Percentiles rank a stretch among this genome's conserved stretches.
phyloP scores from a whole-genome alignment of 495 filamentous ascomycete species.

The Acidiella bohemica region DNA sequence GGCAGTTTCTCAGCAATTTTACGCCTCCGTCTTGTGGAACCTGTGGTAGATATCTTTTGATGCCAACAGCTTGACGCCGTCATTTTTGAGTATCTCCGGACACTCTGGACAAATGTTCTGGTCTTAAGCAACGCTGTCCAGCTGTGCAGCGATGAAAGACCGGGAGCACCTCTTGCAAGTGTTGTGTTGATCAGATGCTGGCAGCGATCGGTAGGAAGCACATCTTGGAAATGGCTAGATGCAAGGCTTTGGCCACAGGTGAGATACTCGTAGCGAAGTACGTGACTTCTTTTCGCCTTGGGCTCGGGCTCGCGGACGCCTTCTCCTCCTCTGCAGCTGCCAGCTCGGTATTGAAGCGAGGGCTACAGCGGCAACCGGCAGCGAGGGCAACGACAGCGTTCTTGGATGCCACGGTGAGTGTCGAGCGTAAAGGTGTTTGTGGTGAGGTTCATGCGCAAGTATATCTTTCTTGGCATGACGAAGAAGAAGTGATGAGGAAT shows the following conservation, averaged over 20 bases:
- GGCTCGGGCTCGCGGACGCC: too few relatives aligned
- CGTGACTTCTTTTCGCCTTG: too few relatives aligned
- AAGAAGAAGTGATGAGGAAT: too few relatives aligned
- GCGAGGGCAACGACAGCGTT: not conserved
- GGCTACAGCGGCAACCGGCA: not conserved
- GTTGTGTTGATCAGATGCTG: slow-evolving; percentile 16
- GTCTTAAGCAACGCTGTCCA: slow-evolving; percentile 11
- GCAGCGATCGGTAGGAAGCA: slow-evolving; percentile 8
- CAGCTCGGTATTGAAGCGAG: not conserved
- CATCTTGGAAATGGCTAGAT: slow-evolving; percentile 5
- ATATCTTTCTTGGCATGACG: too few relatives aligned
- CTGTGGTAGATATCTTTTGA: slow-evolving; percentile 2
- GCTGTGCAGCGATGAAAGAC: slow-evolving; percentile 5
- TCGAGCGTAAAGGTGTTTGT: too few relatives aligned
- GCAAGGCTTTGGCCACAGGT: slow-evolving; percentile 11
- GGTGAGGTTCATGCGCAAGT: too few relatives aligned
- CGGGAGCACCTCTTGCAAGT: slow-evolving; percentile 13
- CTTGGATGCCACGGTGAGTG: not conserved
- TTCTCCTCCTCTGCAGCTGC: too few relatives aligned
- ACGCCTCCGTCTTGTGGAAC: slow-evolving; percentile 5
- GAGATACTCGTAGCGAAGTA: slow-evolving; percentile 5
- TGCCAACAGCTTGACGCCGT: slow-evolving; percentile 4
- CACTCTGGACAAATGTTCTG: slow-evolving; percentile 13
- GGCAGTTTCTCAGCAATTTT: slow-evolving; percentile 6
- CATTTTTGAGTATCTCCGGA: slow-evolving; percentile 8